Evolutionary conservation across 2,329 filamentous ascomycete species (phyloP).

Genomic region (Monilinia vaccinii-corymbosi): DNA sequence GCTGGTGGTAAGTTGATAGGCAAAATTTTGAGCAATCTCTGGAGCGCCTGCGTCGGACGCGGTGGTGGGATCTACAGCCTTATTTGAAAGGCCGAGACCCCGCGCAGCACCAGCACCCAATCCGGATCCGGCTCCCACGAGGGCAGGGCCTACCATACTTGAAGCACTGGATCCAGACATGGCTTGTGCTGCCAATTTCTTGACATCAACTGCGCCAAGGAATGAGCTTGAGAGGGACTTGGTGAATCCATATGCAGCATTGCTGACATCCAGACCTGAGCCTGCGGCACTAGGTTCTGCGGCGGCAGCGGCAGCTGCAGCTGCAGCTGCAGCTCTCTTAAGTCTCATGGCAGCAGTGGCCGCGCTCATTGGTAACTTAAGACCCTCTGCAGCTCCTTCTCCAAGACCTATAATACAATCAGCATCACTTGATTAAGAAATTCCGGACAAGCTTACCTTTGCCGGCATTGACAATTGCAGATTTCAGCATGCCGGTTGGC

Average conservation of each 20-base stretch:
- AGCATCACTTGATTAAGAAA: neutral
- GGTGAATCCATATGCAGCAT: conserved; percentile 1
- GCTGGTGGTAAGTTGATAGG: neutral
- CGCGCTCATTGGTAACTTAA: conserved; percentile 1
- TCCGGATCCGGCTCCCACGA: conserved; percentile 1
- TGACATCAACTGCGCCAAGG: conserved; percentile 2
- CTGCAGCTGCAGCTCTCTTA: neutral
- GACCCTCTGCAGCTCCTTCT: conserved; percentile 7
- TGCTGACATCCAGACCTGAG: neutral
- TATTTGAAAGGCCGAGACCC: neutral
- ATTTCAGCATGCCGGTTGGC: neutral
- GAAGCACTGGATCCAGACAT: neutral
- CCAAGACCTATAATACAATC: neutral
- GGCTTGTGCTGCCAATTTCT: neutral
- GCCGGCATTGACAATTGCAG: conserved; percentile 4
- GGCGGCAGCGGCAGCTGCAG: neutral
- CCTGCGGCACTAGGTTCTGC: neutral
- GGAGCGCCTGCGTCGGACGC: neutral
- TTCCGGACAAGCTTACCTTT: neutral
- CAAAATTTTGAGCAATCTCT: conserved; percentile 5
- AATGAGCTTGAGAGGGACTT: conserved; percentile 9
- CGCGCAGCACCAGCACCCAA: conserved; percentile 3
- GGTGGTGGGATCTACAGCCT: neutral
- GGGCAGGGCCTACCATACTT: neutral
- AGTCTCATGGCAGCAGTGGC: neutral